A percentile compares a stretch with the other conserved stretches of the same genome.
Evolutionary conservation across 2,329 filamentous ascomycete genomes (phyloP).

Genomic region (Dactylellina drechsleri): DNA sequence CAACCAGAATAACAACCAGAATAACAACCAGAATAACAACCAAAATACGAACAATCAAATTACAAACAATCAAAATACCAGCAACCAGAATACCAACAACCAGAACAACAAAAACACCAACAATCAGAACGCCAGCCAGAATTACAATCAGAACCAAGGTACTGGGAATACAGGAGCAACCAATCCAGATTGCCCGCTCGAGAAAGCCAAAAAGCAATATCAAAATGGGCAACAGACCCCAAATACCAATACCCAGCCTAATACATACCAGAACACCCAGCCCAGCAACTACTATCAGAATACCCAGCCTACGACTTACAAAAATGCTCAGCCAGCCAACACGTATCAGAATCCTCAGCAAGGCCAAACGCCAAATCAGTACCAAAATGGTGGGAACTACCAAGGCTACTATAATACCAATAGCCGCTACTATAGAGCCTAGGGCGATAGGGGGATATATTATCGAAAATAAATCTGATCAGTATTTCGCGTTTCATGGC

Average conservation of each 20-base stretch:
- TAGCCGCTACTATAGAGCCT: neutral
- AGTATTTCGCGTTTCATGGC: too few relatives aligned
- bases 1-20: neutral
- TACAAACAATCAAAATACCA: neutral
- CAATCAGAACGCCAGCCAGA: neutral
- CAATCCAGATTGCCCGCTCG: neutral
- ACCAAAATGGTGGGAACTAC: neutral
- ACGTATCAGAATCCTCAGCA: neutral
- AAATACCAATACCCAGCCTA: too few relatives aligned
- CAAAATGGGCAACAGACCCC: neutral
- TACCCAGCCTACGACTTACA: too few relatives aligned
- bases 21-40: neutral
- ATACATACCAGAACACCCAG: too few relatives aligned
- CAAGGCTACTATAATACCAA: neutral
- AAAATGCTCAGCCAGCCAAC: neutral
- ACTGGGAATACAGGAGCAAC: neutral
- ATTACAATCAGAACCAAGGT: slow-evolving; percentile 1
- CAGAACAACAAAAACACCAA: neutral
- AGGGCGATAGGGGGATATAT: neutral
- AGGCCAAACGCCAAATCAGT: neutral
- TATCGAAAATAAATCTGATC: too few relatives aligned
- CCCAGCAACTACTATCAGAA: too few relatives aligned
- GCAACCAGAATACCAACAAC: neutral
- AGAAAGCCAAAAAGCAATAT: neutral
- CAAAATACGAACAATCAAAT: neutral